Percentiles rank a stretch among this genome's conserved stretches.
phyloP scores from a whole-genome alignment of 768 basidiomycete genomes.

The Suillus occidentalis region DNA sequence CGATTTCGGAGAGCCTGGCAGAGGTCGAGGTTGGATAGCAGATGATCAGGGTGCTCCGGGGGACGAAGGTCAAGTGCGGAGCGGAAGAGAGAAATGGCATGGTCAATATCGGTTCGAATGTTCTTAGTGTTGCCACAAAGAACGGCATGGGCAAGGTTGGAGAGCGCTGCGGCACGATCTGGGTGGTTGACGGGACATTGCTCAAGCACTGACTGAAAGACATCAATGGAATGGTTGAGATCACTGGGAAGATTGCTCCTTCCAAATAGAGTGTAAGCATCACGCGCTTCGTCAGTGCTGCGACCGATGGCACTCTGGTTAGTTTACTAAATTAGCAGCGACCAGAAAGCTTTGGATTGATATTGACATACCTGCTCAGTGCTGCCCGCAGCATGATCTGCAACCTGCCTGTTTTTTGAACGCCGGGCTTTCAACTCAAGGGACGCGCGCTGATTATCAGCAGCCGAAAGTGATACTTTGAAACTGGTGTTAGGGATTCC shows the following conservation, averaged over 20 bases:
- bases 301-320: not conserved
- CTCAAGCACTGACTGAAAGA: constrained; percentile 13
- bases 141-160: constrained; percentile 10
- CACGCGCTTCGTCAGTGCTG: not conserved
- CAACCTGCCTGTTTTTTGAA: not conserved
- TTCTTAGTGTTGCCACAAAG: not conserved
- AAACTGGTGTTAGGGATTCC: not conserved
- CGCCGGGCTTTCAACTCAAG: not conserved
- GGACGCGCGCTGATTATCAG: not conserved
- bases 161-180: constrained; percentile 10
- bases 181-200: constrained; percentile 16
- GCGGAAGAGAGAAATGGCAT: not conserved
- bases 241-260: not conserved
- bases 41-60: not conserved
- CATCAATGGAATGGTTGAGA: constrained; percentile 22
- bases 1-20: not conserved
- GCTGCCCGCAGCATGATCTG: not conserved
- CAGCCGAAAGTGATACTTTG: not conserved
- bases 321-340: not conserved
- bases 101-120: not conserved
- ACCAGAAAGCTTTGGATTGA: not conserved
- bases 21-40: not conserved
- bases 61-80: not conserved
- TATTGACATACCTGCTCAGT: not conserved
- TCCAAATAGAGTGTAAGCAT: not conserved